Evolutionary conservation across 768 basidiomycete species (phyloP).

Genomic region (Russula foetens): DNA sequence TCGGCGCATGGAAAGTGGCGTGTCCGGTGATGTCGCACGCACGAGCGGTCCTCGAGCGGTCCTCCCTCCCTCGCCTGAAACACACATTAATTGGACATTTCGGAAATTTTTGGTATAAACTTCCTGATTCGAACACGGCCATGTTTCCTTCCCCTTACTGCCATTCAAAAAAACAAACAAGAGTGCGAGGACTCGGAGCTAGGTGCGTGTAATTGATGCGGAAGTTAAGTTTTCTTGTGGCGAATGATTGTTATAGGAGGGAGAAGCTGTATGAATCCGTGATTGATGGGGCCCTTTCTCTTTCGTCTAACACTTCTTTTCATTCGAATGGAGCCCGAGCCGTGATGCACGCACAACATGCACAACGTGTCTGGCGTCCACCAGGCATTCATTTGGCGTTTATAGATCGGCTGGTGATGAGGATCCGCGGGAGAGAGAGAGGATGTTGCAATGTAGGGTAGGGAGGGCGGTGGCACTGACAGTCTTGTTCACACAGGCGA

Average conservation of each 20-base stretch:
- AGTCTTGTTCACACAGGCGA: neutral
- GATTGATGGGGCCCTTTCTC: constrained; percentile 6
- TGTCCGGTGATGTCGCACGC: constrained; percentile 2
- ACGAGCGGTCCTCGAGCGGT: no score
- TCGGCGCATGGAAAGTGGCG: constrained; percentile 5
- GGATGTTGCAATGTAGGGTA: neutral
- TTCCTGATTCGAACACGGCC: neutral
- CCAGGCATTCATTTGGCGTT: constrained; percentile 13
- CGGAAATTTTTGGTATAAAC: neutral
- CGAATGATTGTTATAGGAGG: neutral
- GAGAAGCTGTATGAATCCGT: neutral
- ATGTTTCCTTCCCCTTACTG: no score
- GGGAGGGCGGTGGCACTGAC: neutral
- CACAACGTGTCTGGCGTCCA: constrained; percentile 10
- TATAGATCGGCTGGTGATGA: constrained; percentile 12
- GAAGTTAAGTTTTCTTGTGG: neutral
- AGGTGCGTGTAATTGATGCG: neutral
- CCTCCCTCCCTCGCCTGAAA: constrained; percentile 2
- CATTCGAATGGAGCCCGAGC: neutral
- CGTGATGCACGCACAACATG: constrained; percentile 1
- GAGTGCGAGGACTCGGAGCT: no score
- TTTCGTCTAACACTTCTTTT: neutral
- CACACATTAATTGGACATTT: neutral
- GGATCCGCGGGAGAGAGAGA: constrained; percentile 6
- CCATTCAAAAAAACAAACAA: no score